Conservation (phyloP, 495 filamentous ascomycete species). For the Zalerion maritima region DNA sequence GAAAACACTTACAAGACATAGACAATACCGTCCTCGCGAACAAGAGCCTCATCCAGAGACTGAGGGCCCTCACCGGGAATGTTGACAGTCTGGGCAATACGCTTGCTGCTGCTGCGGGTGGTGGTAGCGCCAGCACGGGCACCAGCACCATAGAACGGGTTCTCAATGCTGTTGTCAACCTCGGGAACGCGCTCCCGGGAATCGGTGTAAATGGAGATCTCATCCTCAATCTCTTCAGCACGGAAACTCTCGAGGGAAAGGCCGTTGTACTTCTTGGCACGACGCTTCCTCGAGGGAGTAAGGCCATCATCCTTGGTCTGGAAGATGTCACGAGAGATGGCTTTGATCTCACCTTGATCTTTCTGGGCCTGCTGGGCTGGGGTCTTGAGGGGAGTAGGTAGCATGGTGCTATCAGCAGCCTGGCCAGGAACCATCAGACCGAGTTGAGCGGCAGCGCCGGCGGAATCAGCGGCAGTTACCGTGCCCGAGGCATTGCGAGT, state of each 20-base stretch:
- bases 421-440: too few relatives aligned
- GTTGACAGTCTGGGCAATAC: slow-evolving; percentile 17
- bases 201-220: slow-evolving; percentile 80
- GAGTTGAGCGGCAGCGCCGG: slow-evolving; percentile 21
- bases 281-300: slow-evolving; percentile 41
- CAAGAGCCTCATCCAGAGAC: slow-evolving; percentile 44
- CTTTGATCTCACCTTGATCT: slow-evolving; percentile 37
- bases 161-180: slow-evolving; percentile 46
- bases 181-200: slow-evolving; percentile 73
- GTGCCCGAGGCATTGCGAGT: slow-evolving; percentile 25
- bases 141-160: slow-evolving; percentile 52
- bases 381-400: slow-evolving; percentile 86
- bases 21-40: slow-evolving; percentile 63
- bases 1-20: slow-evolving; percentile 65
- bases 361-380: slow-evolving; percentile 52
- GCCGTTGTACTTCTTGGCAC: slow-evolving; percentile 40
- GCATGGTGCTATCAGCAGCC: slow-evolving; percentile 39
- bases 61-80: slow-evolving; percentile 40
- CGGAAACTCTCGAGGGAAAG: slow-evolving; percentile 56
- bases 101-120: slow-evolving; percentile 31
- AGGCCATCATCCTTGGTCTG: slow-evolving; percentile 32
- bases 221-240: slow-evolving; percentile 36
- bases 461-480: slow-evolving; percentile 18
- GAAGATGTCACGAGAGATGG: slow-evolving; percentile 67
- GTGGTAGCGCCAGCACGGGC: slow-evolving; percentile 15